Evolutionary conservation across 2,329 filamentous ascomycete species (phyloP).

Genomic region (Eutypella sp.): DNA sequence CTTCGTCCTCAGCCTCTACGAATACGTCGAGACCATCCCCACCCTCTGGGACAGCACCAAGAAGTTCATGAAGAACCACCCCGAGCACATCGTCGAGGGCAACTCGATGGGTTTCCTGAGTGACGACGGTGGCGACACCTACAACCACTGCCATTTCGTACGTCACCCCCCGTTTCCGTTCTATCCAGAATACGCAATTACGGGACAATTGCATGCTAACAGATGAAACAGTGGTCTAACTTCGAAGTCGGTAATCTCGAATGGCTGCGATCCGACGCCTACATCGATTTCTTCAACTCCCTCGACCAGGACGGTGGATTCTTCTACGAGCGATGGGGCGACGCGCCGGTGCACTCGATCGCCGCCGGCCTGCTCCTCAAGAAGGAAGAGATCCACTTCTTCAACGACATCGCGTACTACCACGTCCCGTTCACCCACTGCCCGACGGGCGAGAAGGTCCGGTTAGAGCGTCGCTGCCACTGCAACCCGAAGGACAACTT

Average conservation of each 20-base stretch:
- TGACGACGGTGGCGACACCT: constrained; percentile 83
- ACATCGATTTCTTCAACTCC: constrained; percentile 83
- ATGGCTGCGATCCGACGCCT: constrained; percentile 86
- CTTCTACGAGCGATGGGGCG: constrained; percentile 98
- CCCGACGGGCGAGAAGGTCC: constrained; percentile 80
- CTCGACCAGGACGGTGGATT: constrained; percentile 92
- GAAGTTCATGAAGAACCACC: constrained; percentile 87
- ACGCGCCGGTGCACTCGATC: constrained; percentile 97
- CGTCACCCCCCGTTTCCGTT: too few species aligned
- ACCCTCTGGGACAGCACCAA: constrained; percentile 94
- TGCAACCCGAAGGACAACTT: constrained; percentile 97
- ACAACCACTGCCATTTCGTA: constrained; percentile 98
- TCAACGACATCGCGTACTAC: constrained; percentile 98
- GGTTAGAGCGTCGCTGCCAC: constrained; percentile 82
- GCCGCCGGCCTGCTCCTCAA: constrained; percentile 80
- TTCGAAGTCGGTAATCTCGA: constrained; percentile 93
- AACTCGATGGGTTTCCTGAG: constrained; percentile 91
- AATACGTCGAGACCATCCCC: constrained; percentile 93
- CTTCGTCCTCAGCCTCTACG: constrained; percentile 91
- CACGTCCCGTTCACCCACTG: constrained; percentile 98
- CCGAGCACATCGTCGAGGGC: constrained; percentile 76
- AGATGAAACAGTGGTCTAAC: constrained; percentile 82
- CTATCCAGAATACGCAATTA: too few species aligned
- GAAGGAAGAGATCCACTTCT: constrained; percentile 96
- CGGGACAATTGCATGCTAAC: too few species aligned